Evolutionary conservation across 2,329 filamentous ascomycete species (phyloP).

Genomic region (Beauveria medogensis): DNA sequence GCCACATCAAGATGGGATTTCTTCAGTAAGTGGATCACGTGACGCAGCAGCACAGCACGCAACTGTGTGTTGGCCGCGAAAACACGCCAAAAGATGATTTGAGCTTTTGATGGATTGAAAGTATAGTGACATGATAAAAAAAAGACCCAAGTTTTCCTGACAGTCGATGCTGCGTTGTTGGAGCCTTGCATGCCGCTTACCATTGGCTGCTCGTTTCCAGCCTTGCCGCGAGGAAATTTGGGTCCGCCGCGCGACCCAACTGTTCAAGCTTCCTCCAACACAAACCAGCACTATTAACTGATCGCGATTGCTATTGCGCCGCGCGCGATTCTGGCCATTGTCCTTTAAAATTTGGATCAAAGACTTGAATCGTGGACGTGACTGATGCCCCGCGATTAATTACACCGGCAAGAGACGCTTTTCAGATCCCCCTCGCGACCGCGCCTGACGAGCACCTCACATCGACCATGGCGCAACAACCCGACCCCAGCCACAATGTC

Average conservation of each 20-base stretch:
- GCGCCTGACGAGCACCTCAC: neutral
- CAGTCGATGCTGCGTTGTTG: neutral
- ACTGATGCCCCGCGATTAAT: conserved; percentile 1
- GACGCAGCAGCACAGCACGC: neutral
- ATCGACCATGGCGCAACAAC: conserved; percentile 28
- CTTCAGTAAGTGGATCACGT: neutral
- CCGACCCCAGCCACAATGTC: conserved; percentile 34
- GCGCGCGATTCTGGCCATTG: conserved; percentile 1
- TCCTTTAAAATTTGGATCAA: neutral
- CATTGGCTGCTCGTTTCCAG: conserved; percentile 14
- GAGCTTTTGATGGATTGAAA: neutral
- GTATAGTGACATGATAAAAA: neutral
- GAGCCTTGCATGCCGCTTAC: conserved; percentile 17
- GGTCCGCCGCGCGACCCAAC: conserved; percentile 15
- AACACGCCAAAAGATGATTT: too few relatives aligned
- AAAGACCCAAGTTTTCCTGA: neutral
- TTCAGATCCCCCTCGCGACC: neutral
- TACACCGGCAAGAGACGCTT: neutral
- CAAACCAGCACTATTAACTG: conserved; percentile 12
- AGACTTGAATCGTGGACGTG: neutral
- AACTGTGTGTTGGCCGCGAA: neutral
- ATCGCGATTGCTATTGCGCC: conserved; percentile 2
- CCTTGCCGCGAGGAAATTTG: conserved; percentile 32
- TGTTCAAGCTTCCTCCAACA: conserved; percentile 14
- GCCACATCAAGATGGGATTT: neutral